Base-by-base conservation (phyloP, 2,329 filamentous ascomycete genomes). In the Helicocarpus griseus region DNA sequence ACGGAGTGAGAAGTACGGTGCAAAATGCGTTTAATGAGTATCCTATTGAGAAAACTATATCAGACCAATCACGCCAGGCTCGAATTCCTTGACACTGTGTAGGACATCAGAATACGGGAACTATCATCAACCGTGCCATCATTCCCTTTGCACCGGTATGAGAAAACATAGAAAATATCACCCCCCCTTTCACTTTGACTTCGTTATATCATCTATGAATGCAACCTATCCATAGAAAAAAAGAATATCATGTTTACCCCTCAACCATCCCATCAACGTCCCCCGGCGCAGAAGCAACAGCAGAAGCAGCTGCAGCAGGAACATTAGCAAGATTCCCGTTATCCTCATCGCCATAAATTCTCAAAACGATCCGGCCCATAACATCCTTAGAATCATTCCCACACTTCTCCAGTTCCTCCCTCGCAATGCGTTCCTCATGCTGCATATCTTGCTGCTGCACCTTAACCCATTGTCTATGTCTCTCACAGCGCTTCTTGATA, bases 401-500 rank as follows among this genome's bases (percentile, higher is more conserved):
- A 53, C 66, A 70, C 51, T 61, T 66, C 26, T 56, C 56, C 49
- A 73, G 65, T 51, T 69, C 69, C 53, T 66, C 60, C 48, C 64
- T 58, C n/a, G 69, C 61, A 21, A 66, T 64, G 35, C 65, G 63
- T 55, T 72, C 64, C 47, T 74, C 71, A 48, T 74, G 73, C 4
- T 64, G 56, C 21, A 69, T 65, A 43, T 75, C 72, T 35, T 73
- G 67, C 55, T 73, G 69, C 53, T 73, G 69, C 4, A 73, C 65
- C 55, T 73, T 75, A 44, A 68, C 58, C 73, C 73, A 75, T 50
- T 71, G 69, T 49, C 70, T 70, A 54, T 76, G 73, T 54, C 72
- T 61, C 53, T 74, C 69, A 53, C 73, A 76, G 4, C 71, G 65
- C 53, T 74, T 75, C 60, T 72, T 73, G 22, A 66, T 64, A 58